Evolutionary conservation across 805 yeast genomes (phyloP).

Genomic region (Candida bentonensis): DNA sequence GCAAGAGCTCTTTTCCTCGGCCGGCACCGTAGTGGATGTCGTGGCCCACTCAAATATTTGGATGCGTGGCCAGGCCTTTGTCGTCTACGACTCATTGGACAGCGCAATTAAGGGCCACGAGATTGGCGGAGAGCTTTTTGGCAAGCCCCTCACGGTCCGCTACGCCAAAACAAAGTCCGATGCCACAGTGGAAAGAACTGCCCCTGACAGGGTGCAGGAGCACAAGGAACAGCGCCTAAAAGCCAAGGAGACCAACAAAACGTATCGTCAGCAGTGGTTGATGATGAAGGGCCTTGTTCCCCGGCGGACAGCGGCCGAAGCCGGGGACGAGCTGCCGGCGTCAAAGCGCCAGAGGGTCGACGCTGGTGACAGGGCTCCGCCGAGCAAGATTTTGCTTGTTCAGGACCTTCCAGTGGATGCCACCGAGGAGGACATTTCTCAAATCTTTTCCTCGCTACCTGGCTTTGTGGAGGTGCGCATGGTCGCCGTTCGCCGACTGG

Average conservation of each 20-base stretch:
- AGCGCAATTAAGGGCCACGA: slow-evolving; percentile 32
- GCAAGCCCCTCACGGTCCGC: slow-evolving; percentile 32
- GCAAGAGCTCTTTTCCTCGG: slow-evolving; percentile 26
- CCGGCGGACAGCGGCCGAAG: slow-evolving; percentile 8
- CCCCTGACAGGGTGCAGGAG: slow-evolving; percentile 13
- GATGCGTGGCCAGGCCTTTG: slow-evolving; percentile 69
- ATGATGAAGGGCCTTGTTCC: slow-evolving; percentile 9
- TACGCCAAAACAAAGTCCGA: slow-evolving; percentile 35
- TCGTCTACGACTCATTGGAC: slow-evolving; percentile 33
- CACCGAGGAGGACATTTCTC: slow-evolving; percentile 27
- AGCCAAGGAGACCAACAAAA: slow-evolving; percentile 10
- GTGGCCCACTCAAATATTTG: slow-evolving; percentile 43
- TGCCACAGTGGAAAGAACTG: slow-evolving; percentile 12
- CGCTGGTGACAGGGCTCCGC: slow-evolving; percentile 31
- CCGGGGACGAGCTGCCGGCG: slow-evolving; percentile 5
- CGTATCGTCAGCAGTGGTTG: slow-evolving; percentile 4
- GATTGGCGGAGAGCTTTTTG: slow-evolving; percentile 31
- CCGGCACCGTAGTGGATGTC: slow-evolving; percentile 35
- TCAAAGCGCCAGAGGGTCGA: background rate
- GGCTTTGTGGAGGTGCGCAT: slow-evolving; percentile 56
- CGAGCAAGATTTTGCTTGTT: slow-evolving; percentile 50
- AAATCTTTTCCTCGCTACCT: slow-evolving; percentile 32
- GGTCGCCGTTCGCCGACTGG: slow-evolving; percentile 51
- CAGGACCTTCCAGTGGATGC: slow-evolving; percentile 43
- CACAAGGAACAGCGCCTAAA: slow-evolving; percentile 13